Percentiles rank a stretch among this genome's conserved stretches.
These are phyloP conservation scores for Wickerhamomyces xylosicus DNA, from an alignment of 805 yeast genomes.

Conservation along the genomic window DNA sequence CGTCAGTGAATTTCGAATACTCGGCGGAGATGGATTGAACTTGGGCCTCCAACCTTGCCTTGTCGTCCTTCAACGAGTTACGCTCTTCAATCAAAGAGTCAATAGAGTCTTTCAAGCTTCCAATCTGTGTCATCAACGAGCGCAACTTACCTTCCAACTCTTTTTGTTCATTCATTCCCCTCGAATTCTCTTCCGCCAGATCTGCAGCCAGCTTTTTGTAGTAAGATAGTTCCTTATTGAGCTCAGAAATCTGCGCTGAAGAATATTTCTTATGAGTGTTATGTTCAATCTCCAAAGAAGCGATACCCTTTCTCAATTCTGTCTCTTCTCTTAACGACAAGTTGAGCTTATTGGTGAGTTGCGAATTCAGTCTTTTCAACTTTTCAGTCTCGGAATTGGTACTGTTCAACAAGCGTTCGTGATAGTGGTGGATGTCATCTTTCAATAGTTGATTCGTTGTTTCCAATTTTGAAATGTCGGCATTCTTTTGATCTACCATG, in stretches of 20 bases:
- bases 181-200: constrained; percentile 33
- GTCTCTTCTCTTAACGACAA: constrained; percentile 55
- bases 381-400: constrained; percentile 28
- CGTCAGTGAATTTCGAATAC: constrained; percentile 25
- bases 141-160: constrained; percentile 35
- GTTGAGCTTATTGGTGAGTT: constrained; percentile 41
- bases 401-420: constrained; percentile 31
- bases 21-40: constrained; percentile 30
- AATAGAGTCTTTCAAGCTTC: constrained; percentile 45
- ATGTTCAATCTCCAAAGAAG: constrained; percentile 47
- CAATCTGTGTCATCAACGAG: constrained; percentile 40
- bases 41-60: constrained; percentile 34
- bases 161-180: constrained; percentile 28
- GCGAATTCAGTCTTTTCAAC: constrained; percentile 39
- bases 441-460: constrained; percentile 38
- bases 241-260: constrained; percentile 25
- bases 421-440: constrained; percentile 46
- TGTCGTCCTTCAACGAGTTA: constrained; percentile 43
- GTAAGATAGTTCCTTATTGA: constrained; percentile 32
- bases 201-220: constrained; percentile 29
- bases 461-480: constrained; percentile 40
- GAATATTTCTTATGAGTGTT: constrained; percentile 39
- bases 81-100: constrained; percentile 55
- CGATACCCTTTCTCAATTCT: constrained; percentile 50
- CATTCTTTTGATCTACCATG: constrained; percentile 42